These are phyloP conservation scores for Aegilops longissima DNA, from an alignment of 176 grass and related monocot genomes.

Conservation along the genomic window DNA sequence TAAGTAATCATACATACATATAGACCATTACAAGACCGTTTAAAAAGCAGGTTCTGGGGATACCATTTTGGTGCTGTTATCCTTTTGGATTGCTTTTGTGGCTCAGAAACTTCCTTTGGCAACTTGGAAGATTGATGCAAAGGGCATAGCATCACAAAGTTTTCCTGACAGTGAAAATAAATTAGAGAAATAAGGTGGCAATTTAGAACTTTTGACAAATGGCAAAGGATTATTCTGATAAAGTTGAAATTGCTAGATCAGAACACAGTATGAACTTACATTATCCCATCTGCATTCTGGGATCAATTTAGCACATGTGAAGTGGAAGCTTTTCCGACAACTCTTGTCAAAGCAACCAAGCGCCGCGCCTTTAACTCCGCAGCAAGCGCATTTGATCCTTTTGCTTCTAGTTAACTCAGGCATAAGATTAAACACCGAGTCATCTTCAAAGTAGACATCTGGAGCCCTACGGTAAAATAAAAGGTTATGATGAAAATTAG, in stretches of 20 bases:
- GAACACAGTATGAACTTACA: slow-evolving; percentile 56
- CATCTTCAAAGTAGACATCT: slow-evolving; percentile 93
- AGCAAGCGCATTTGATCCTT: slow-evolving; percentile 89
- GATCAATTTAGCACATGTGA: slow-evolving; percentile 85
- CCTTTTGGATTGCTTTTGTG: slow-evolving; percentile 51
- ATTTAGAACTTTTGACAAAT: neutral
- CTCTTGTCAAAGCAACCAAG: slow-evolving; percentile 83
- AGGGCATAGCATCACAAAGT: slow-evolving; percentile 96
- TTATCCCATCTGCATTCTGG: slow-evolving; percentile 88
- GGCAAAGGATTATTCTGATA: neutral
- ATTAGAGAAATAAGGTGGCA: neutral
- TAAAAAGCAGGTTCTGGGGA: neutral
- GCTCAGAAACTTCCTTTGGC: slow-evolving; percentile 46
- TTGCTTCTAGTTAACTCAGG: slow-evolving; percentile 81
- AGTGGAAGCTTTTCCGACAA: slow-evolving; percentile 90
- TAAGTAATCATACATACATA: slow-evolving; percentile 12
- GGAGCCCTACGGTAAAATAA: slow-evolving; percentile 64
- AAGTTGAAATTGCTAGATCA: slow-evolving; percentile 18
- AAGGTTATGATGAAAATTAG: neutral
- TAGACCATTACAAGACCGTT: neutral
- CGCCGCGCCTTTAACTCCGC: slow-evolving; percentile 89
- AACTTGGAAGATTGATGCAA: slow-evolving; percentile 65
- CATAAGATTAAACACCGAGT: slow-evolving; percentile 63
- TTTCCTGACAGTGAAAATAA: slow-evolving; percentile 53
- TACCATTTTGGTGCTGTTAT: slow-evolving; percentile 56